Evolutionary conservation across 306 rosid species (phyloP), one percentile per base, ranked within the genome.

Genomic region (Medicago lupulina): DNA sequence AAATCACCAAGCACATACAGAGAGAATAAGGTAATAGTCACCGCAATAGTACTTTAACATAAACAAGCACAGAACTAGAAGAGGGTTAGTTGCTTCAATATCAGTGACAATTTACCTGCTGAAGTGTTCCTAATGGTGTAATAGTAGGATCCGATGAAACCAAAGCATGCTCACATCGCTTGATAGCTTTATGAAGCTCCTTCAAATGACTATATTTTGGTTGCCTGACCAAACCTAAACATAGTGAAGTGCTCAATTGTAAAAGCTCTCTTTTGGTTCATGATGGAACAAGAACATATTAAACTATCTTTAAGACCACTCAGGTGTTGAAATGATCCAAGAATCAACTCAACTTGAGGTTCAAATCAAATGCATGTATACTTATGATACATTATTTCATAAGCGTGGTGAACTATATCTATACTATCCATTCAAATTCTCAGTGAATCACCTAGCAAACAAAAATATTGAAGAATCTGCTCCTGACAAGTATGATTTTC

Each of bases 151-250:
- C 93, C 3, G 93, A 87, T 61, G 96, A 83, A 82, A 95, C 90
- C 85, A 95, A 77, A 80, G 96, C 93, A 76, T 85, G 90, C 75
- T 92, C 97, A 75, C 92, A 89, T 61, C 69, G 84, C 88, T 88
- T 95, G 55, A 95, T 86, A 65, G 92, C 97, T 79, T 21, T 70
- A 72, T 92, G 99, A 70, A 95, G 97, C 60, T 83, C 84, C 89
- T 86, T 92, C 86, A 95, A 78, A 82, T 95, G 99, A 78, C 83
- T 76, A 67, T 90, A 88, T 82, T 95, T 95, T 10, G 97, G 97
- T 82, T 95, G 91, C 75, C 99, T 89, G 80, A 87, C 84, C 85
- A 92, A 80, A 77, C 99, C 99, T 95, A 80, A 66, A 73, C 66
- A 72, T 19, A 67, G 38, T 50, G 19, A 60, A 70, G 73, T 21